Conservation (phyloP, 2,329 filamentous ascomycete genomes). For the Diaporthe caulivora region DNA sequence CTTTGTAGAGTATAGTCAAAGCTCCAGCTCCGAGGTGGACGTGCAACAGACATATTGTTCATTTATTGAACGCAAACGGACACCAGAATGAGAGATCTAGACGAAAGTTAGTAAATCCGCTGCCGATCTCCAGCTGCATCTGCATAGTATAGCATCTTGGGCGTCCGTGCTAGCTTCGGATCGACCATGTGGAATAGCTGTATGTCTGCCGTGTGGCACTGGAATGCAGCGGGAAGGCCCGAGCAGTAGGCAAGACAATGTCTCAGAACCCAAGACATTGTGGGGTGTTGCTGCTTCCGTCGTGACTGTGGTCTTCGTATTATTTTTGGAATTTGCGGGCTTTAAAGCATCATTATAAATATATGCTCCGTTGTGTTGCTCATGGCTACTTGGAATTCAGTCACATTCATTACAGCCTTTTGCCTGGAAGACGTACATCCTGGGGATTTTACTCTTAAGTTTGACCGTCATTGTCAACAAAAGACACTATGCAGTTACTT, state of each 20-base stretch:
- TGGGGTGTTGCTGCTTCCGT: constrained; percentile 9
- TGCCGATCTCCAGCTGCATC: constrained; percentile 1
- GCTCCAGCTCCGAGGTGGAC: background rate
- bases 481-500: constrained; percentile 1
- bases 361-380: background rate
- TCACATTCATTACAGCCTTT: background rate
- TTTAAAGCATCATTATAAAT: background rate
- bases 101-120: background rate
- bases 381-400: background rate
- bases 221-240: constrained; percentile 27
- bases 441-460: background rate
- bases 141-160: background rate
- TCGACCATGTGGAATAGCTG: background rate
- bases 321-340: background rate
- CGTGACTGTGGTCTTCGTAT: background rate
- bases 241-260: background rate
- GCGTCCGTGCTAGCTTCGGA: background rate
- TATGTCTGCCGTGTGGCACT: background rate
- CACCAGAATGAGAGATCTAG: background rate
- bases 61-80: constrained; percentile 3
- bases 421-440: background rate
- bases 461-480: background rate
- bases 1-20: background rate
- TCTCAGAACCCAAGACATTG: background rate
- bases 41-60: too few species aligned